phyloP scores from a whole-genome alignment of 2,329 filamentous ascomycete species.

The Graphilbum fragrans region DNA sequence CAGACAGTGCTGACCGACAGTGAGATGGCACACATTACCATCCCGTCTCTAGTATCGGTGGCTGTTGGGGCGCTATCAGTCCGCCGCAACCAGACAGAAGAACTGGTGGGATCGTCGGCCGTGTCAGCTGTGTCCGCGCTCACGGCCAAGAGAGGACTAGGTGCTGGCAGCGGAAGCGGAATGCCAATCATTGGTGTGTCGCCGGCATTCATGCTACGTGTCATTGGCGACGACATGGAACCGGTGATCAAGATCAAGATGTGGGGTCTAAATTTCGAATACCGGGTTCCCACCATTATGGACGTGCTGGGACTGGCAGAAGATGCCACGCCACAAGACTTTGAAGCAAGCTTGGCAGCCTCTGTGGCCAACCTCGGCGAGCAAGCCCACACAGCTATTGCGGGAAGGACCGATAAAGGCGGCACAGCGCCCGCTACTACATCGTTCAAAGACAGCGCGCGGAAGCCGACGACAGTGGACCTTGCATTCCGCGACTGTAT shows the following conservation, averaged over 20 bases:
- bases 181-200: slow-evolving; percentile 2
- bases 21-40: slow-evolving; percentile 68
- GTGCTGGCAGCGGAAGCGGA: background rate
- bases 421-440: background rate
- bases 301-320: slow-evolving; percentile 61
- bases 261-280: slow-evolving; percentile 76
- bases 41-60: slow-evolving; percentile 74
- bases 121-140: slow-evolving; percentile 12
- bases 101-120: slow-evolving; percentile 49
- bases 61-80: slow-evolving; percentile 53
- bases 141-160: too few species aligned
- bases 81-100: slow-evolving; percentile 53
- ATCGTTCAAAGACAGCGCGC: background rate
- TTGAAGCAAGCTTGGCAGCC: slow-evolving; percentile 62
- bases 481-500: slow-evolving; percentile 72
- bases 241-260: slow-evolving; percentile 81
- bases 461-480: slow-evolving; percentile 54
- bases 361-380: slow-evolving; percentile 70
- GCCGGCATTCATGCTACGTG: slow-evolving; percentile 69
- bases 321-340: slow-evolving; percentile 56
- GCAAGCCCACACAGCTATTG: slow-evolving; percentile 39
- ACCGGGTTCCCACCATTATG: slow-evolving; percentile 73
- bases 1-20: slow-evolving; percentile 46
- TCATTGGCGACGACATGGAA: slow-evolving; percentile 90
- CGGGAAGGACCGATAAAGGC: too few species aligned